phyloP scores from a whole-genome alignment of 345 rosid genomes.

The Hirschfeldia incana region DNA sequence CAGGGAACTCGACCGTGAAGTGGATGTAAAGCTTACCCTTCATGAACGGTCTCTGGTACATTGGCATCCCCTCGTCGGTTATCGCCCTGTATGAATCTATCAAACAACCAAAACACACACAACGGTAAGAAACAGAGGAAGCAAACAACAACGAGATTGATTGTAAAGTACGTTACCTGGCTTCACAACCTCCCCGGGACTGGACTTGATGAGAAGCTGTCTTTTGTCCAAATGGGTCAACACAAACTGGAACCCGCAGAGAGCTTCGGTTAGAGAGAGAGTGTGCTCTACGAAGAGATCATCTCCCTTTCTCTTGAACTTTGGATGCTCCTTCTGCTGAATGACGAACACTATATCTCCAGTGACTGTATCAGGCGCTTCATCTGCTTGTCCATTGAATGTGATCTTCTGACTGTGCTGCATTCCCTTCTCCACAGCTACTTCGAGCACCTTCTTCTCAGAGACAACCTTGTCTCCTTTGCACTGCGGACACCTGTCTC shows the following conservation, averaged over 20 bases:
- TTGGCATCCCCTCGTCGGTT: slow-evolving; percentile 86
- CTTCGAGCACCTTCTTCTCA: slow-evolving; percentile 83
- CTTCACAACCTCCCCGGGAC: slow-evolving; percentile 78
- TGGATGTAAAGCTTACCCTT: slow-evolving; percentile 85
- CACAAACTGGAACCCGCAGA: slow-evolving; percentile 83
- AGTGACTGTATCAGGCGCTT: slow-evolving; percentile 84
- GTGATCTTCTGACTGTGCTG: slow-evolving; percentile 81
- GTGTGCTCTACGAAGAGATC: slow-evolving; percentile 82
- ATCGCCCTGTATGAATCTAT: slow-evolving; percentile 81
- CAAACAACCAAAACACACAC: not conserved
- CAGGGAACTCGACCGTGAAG: slow-evolving; percentile 84
- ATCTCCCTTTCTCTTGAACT: slow-evolving; percentile 79
- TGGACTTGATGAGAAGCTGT: slow-evolving; percentile 82
- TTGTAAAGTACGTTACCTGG: slow-evolving; percentile 52
- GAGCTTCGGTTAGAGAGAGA: slow-evolving; percentile 78
- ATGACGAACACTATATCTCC: slow-evolving; percentile 85
- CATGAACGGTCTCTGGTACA: slow-evolving; percentile 77
- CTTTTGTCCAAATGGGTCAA: slow-evolving; percentile 77
- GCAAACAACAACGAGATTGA: not conserved
- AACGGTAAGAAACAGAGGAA: not conserved
- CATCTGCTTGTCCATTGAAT: slow-evolving; percentile 91
- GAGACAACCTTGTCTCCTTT: slow-evolving; percentile 7
- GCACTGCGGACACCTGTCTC: not conserved
- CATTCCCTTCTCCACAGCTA: slow-evolving; percentile 90
- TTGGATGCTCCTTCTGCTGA: slow-evolving; percentile 89